Conservation (phyloP, 2,329 filamentous ascomycete species). For the Rhytidhysteron rufulum region DNA sequence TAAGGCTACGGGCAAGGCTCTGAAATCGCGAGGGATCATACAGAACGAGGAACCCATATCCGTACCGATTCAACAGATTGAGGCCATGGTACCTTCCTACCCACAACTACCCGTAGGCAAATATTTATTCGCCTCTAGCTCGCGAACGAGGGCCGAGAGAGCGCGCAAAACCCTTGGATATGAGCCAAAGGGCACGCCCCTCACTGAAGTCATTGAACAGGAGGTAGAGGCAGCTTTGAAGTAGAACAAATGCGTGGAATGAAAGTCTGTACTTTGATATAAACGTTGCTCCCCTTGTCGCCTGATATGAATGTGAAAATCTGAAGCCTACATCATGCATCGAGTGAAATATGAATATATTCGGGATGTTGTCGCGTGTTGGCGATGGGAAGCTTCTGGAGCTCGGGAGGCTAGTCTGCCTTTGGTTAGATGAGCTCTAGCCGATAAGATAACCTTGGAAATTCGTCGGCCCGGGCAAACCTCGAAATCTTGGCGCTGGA, state of each 20-base stretch:
- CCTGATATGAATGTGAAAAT: too few relatives aligned
- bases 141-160: conserved; percentile 51
- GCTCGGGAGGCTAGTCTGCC: too few relatives aligned
- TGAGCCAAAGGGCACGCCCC: conserved; percentile 45
- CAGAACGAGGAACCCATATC: conserved; percentile 17
- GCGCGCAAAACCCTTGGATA: conserved; percentile 54
- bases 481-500: too few relatives aligned
- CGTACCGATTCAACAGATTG: conserved; percentile 22
- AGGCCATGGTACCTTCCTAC: conserved; percentile 16
- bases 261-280: background rate
- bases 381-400: too few relatives aligned
- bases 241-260: too few relatives aligned
- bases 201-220: conserved; percentile 42
- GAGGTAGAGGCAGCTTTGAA: conserved; percentile 23
- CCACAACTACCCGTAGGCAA: conserved; percentile 21
- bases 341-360: too few relatives aligned
- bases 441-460: too few relatives aligned
- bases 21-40: conserved; percentile 23
- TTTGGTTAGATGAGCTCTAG: too few relatives aligned
- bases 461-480: too few relatives aligned
- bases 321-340: too few relatives aligned
- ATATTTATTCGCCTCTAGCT: conserved; percentile 49
- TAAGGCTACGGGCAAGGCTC: conserved; percentile 15
- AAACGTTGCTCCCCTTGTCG: background rate
- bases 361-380: too few relatives aligned